Percentiles rank a stretch among this genome's conserved stretches.
These are phyloP conservation scores for Phytophthora capsici DNA, from an alignment of 352 stramenopile species.

Conservation along the genomic window DNA sequence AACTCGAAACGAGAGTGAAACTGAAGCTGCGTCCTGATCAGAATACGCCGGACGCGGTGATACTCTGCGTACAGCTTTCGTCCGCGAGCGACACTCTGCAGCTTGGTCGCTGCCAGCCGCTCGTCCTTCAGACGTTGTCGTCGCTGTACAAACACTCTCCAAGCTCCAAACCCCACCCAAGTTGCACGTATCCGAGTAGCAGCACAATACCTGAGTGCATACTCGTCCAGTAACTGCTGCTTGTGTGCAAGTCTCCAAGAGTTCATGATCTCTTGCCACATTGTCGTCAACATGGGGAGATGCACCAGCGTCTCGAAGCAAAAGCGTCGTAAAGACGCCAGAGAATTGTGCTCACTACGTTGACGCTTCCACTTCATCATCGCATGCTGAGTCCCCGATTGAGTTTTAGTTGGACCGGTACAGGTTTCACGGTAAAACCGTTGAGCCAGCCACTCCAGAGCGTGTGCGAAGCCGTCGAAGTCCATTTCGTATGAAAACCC, in stretches of 20 bases:
- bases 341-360: background rate
- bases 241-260: slow-evolving; percentile 56
- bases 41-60: slow-evolving; percentile 4
- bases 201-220: slow-evolving; percentile 48
- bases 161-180: slow-evolving; percentile 43
- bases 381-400: slow-evolving; percentile 16
- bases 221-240: slow-evolving; percentile 28
- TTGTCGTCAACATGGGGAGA: slow-evolving; percentile 42
- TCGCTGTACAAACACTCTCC: slow-evolving; percentile 18
- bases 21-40: slow-evolving; percentile 28
- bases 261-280: slow-evolving; percentile 57
- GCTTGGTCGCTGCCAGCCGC: slow-evolving; percentile 43
- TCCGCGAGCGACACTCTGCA: slow-evolving; percentile 55
- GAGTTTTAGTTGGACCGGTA: background rate
- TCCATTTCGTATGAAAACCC: slow-evolving; percentile 68
- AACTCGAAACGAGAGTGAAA: slow-evolving; percentile 46
- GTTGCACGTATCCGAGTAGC: slow-evolving; percentile 55
- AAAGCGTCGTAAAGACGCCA: slow-evolving; percentile 34
- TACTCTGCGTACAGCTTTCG: slow-evolving; percentile 31
- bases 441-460: slow-evolving; percentile 47
- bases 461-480: slow-evolving; percentile 54
- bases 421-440: slow-evolving; percentile 34
- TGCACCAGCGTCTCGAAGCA: slow-evolving; percentile 57
- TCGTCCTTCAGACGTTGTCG: slow-evolving; percentile 48
- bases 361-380: slow-evolving; percentile 28